Percentiles rank a stretch among this genome's conserved stretches.
These are phyloP conservation scores for Phytopythium cucurbitacearum DNA, from an alignment of 352 stramenopile genomes.

Conservation along the genomic window DNA sequence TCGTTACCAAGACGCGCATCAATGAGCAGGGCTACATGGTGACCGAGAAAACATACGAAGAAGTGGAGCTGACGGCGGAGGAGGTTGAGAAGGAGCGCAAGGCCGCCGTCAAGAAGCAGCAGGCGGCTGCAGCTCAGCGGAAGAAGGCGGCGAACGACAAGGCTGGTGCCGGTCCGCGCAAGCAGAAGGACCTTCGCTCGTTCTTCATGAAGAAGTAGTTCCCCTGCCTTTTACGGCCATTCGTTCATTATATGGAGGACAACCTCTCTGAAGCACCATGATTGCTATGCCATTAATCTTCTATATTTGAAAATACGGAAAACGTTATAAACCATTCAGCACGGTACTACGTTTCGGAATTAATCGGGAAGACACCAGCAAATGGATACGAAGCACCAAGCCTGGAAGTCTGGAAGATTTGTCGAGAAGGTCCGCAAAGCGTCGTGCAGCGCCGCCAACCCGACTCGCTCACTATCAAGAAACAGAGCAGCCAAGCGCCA, in stretches of 20 bases:
- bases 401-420: conserved; percentile 2
- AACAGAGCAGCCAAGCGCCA: no score
- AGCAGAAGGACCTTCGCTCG: conserved; percentile 67
- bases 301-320: no score
- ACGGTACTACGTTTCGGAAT: background rate
- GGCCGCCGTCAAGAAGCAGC: conserved; percentile 46
- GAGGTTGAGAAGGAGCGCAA: conserved; percentile 49
- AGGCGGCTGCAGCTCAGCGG: conserved; percentile 24
- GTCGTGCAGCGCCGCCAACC: background rate
- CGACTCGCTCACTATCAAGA: no score
- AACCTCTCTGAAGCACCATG: no score
- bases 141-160: conserved; percentile 50
- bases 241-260: no score
- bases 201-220: conserved; percentile 37
- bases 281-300: no score
- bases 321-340: no score
- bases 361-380: background rate
- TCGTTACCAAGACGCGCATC: conserved; percentile 71
- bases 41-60: conserved; percentile 70
- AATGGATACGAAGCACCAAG: background rate
- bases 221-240: no score
- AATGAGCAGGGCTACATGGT: conserved; percentile 85
- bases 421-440: conserved; percentile 1
- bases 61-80: conserved; percentile 58
- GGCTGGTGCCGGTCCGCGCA: conserved; percentile 32